Conservation (phyloP, 495 filamentous ascomycete genomes). For the Xylaria telfairii region DNA sequence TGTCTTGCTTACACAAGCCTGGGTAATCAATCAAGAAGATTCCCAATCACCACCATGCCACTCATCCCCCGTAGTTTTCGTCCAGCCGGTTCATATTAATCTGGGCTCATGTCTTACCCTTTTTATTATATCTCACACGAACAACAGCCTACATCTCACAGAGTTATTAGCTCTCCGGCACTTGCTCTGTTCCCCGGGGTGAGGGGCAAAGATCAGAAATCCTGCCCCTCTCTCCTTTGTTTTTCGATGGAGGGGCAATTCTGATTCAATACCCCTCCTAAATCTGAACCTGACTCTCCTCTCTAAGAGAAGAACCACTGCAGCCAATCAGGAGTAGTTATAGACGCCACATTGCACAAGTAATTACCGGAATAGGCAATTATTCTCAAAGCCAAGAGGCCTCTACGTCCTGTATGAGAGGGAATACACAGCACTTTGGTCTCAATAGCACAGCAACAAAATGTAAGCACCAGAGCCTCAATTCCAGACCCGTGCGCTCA, state of each 20-base stretch:
- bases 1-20: conserved; percentile 22
- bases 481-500: neutral
- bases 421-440: neutral
- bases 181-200: neutral
- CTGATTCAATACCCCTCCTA: conserved; percentile 7
- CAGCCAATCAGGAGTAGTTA: neutral
- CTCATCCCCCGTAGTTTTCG: neutral
- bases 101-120: neutral
- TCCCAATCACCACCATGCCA: neutral
- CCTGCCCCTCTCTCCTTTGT: neutral
- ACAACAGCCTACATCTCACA: conserved; percentile 2
- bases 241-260: conserved; percentile 5
- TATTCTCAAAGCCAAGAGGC: neutral
- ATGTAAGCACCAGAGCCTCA: conserved; percentile 9
- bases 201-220: conserved; percentile 5
- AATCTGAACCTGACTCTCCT: neutral
- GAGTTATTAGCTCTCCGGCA: conserved; percentile 10
- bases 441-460: neutral
- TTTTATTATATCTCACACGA: neutral
- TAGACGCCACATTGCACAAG: neutral
- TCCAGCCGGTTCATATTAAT: conserved; percentile 11
- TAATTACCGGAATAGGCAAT: conserved; percentile 15
- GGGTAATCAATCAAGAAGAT: conserved; percentile 18
- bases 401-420: neutral
- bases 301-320: neutral